A percentile compares a stretch with the other conserved stretches of the same genome.
phyloP scores from a whole-genome alignment of 352 stramenopile genomes.

The Stramenopiles sp. region DNA sequence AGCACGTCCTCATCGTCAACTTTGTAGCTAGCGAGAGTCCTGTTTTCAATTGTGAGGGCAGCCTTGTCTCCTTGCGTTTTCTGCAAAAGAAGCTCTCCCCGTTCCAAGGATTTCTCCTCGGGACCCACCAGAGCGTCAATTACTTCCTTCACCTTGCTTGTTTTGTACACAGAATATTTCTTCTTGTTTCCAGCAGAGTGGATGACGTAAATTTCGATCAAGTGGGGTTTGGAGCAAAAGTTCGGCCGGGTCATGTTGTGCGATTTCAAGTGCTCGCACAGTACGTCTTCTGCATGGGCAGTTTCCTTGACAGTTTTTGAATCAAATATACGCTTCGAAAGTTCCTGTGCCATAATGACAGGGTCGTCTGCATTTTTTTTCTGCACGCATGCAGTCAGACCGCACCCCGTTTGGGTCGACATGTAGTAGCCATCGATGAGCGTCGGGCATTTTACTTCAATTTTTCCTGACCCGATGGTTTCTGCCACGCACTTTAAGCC shows the following conservation, averaged over 20 bases:
- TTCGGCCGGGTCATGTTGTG: not conserved
- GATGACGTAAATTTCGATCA: not conserved
- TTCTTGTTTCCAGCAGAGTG: not conserved
- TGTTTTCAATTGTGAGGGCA: no score
- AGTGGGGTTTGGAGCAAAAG: not conserved
- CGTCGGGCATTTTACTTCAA: slow-evolving; percentile 13
- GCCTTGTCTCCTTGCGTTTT: no score
- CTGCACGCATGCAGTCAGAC: not conserved
- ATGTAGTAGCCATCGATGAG: slow-evolving; percentile 8
- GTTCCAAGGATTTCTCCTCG: no score
- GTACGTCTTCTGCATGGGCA: not conserved
- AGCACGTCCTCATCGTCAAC: no score
- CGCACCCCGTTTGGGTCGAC: not conserved
- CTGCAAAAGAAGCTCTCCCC: no score
- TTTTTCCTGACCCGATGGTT: not conserved
- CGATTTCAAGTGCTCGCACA: not conserved
- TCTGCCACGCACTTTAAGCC: not conserved
- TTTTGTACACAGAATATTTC: not conserved
- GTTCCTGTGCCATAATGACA: not conserved
- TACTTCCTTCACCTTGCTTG: not conserved
- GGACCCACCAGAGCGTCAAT: not conserved
- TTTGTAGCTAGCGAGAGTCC: no score
- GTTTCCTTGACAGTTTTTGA: not conserved
- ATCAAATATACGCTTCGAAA: not conserved
- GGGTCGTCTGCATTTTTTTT: no score